phyloP scores from a whole-genome alignment of 106 monocot species.

The Agapanthus africanus region DNA sequence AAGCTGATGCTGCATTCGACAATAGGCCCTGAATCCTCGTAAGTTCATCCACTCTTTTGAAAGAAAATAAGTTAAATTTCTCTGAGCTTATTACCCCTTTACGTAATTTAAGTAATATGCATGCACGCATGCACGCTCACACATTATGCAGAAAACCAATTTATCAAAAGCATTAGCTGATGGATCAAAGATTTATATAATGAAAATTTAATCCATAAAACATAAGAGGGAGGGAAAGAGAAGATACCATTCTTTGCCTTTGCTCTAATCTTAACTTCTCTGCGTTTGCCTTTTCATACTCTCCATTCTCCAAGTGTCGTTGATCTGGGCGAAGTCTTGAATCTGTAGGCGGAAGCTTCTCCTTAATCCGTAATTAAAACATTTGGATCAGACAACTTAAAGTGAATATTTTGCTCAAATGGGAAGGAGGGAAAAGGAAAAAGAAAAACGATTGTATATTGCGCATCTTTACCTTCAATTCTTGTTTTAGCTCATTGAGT shows the following conservation, averaged over 20 bases:
- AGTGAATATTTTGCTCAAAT: not conserved
- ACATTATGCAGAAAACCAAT: no score
- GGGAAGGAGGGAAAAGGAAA: constrained; percentile 17
- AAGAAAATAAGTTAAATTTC: no score
- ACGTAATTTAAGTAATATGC: no score
- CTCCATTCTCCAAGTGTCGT: constrained; percentile 66
- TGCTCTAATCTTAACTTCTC: constrained; percentile 69
- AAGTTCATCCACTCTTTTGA: no score
- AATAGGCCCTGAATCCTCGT: no score
- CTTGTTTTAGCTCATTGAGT: constrained; percentile 61
- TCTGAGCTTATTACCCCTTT: no score
- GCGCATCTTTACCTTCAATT: constrained; percentile 37
- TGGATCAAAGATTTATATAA: no score
- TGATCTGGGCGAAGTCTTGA: constrained; percentile 80
- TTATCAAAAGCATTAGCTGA: no score
- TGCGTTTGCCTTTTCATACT: constrained; percentile 74
- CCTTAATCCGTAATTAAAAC: constrained; percentile 38
- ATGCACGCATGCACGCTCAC: no score
- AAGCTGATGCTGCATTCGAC: no score
- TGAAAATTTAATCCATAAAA: not conserved
- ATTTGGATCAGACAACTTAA: constrained; percentile 15
- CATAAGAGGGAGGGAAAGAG: not conserved
- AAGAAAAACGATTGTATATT: not conserved
- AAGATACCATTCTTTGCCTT: constrained; percentile 72
- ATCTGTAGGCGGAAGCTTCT: constrained; percentile 72